A percentile compares a stretch with the other conserved stretches of the same genome.
Conservation (phyloP, 495 filamentous ascomycete genomes). For the Tuber microsphaerosporum region DNA sequence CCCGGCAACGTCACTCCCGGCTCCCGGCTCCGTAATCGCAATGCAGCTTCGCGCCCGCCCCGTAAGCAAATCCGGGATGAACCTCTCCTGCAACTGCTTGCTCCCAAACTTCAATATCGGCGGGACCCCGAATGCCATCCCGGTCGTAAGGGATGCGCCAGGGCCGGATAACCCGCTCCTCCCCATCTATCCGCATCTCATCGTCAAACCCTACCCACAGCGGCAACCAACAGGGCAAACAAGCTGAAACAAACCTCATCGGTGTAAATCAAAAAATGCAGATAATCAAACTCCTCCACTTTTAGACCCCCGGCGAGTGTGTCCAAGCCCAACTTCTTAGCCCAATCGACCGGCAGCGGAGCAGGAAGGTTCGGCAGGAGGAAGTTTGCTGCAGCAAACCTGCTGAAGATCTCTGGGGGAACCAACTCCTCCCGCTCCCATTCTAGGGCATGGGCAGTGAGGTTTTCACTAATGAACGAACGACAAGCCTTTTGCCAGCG, state of each 20-base stretch:
- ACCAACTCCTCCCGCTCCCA: slow-evolving; percentile 59
- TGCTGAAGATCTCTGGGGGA: slow-evolving; percentile 55
- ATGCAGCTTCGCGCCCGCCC: slow-evolving; percentile 63
- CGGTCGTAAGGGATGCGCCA: slow-evolving; percentile 55
- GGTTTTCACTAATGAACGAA: slow-evolving; percentile 55
- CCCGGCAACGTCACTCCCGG: slow-evolving; percentile 65
- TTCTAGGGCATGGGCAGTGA: slow-evolving; percentile 56
- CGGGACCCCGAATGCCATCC: slow-evolving; percentile 64
- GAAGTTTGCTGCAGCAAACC: slow-evolving; percentile 58
- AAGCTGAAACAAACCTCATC: slow-evolving; percentile 49
- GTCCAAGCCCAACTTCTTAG: slow-evolving; percentile 57
- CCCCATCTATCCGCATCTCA: slow-evolving; percentile 47
- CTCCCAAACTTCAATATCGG: slow-evolving; percentile 63
- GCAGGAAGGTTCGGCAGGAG: slow-evolving; percentile 59
- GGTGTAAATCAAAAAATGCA: slow-evolving; percentile 60
- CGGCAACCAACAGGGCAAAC: slow-evolving; percentile 26
- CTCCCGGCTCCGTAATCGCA: slow-evolving; percentile 69
- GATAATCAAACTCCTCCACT: slow-evolving; percentile 68
- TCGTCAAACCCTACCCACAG: background rate
- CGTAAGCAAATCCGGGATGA: slow-evolving; percentile 60
- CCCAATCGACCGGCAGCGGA: slow-evolving; percentile 60
- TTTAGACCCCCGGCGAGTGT: slow-evolving; percentile 59
- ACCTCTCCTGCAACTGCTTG: slow-evolving; percentile 53
- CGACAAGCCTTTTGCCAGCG: slow-evolving; percentile 63
- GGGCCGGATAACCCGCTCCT: slow-evolving; percentile 60